Percentiles rank a stretch among this genome's conserved stretches.
Evolutionary conservation across 2,329 filamentous ascomycete genomes (phyloP).

Genomic region (Aureobasidium pullulans): DNA sequence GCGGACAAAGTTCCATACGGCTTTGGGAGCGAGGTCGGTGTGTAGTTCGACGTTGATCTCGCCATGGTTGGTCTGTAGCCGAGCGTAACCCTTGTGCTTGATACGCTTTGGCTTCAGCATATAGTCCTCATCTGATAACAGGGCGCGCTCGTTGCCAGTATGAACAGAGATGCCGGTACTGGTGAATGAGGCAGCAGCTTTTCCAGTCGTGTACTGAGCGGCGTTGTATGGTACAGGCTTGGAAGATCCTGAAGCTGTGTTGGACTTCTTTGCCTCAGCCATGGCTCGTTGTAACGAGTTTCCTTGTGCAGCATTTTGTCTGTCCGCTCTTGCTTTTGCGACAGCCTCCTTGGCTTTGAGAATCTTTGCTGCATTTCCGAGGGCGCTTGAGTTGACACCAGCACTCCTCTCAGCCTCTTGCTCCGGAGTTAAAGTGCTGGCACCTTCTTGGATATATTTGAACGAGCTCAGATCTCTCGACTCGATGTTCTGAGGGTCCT

Average conservation of each 20-base stretch:
- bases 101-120: slow-evolving; percentile 87
- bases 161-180: slow-evolving; percentile 89
- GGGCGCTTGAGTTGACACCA: slow-evolving; percentile 65
- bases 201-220: slow-evolving; percentile 81
- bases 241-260: slow-evolving; percentile 21
- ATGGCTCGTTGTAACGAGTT: slow-evolving; percentile 35
- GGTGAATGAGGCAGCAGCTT: slow-evolving; percentile 88
- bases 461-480: slow-evolving; percentile 78
- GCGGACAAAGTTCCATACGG: slow-evolving; percentile 94
- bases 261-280: slow-evolving; percentile 50
- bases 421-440: slow-evolving; percentile 56
- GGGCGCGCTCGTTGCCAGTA: slow-evolving; percentile 77
- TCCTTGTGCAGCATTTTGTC: slow-evolving; percentile 36
- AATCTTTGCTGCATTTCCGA: slow-evolving; percentile 77
- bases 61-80: slow-evolving; percentile 79
- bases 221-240: slow-evolving; percentile 65
- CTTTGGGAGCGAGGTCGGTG: slow-evolving; percentile 82
- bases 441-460: slow-evolving; percentile 80
- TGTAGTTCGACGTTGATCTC: slow-evolving; percentile 83
- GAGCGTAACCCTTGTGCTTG: slow-evolving; percentile 83
- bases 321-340: slow-evolving; percentile 75
- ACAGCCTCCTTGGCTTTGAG: slow-evolving; percentile 87
- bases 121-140: slow-evolving; percentile 90
- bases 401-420: slow-evolving; percentile 58
- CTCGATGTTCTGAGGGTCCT: slow-evolving; percentile 87